phyloP scores from a whole-genome alignment of 2,329 filamentous ascomycete genomes.

The Trichoderma harzianum region DNA sequence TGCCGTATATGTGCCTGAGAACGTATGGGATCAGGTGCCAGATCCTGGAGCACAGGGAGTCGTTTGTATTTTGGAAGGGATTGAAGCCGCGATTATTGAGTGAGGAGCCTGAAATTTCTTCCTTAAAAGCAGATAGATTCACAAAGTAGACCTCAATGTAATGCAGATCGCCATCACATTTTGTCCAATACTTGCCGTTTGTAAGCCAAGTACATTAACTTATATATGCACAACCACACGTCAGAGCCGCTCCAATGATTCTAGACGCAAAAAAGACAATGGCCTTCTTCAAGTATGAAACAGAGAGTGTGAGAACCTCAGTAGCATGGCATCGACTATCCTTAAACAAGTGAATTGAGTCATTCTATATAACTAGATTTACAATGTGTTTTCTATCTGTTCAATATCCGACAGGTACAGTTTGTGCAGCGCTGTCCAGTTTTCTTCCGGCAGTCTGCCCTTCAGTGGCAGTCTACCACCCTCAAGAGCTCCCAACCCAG shows the following conservation, averaged over 20 bases:
- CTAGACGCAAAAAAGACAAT: neutral
- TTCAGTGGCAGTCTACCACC: constrained; percentile 57
- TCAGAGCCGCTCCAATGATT: neutral
- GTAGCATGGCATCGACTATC: neutral
- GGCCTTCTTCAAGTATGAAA: neutral
- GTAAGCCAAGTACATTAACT: neutral
- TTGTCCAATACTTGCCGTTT: neutral
- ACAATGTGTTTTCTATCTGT: constrained; percentile 6
- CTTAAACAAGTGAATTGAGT: neutral
- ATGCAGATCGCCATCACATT: neutral
- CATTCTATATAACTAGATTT: neutral
- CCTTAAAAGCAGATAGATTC: neutral
- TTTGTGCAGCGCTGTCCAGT: constrained; percentile 24
- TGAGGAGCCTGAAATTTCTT: neutral
- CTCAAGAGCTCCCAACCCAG: constrained; percentile 56
- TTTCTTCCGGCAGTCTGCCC: constrained; percentile 56
- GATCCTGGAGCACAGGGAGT: neutral
- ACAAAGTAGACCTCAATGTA: neutral
- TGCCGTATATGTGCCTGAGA: neutral
- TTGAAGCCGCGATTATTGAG: neutral
- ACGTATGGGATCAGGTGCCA: neutral
- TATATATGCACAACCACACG: neutral
- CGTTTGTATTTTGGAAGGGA: neutral
- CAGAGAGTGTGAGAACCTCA: neutral
- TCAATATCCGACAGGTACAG: constrained; percentile 10